Evolutionary conservation across 768 basidiomycete genomes (phyloP), one percentile per base, ranked within the genome.

Genomic region (Boletellus ananas): DNA sequence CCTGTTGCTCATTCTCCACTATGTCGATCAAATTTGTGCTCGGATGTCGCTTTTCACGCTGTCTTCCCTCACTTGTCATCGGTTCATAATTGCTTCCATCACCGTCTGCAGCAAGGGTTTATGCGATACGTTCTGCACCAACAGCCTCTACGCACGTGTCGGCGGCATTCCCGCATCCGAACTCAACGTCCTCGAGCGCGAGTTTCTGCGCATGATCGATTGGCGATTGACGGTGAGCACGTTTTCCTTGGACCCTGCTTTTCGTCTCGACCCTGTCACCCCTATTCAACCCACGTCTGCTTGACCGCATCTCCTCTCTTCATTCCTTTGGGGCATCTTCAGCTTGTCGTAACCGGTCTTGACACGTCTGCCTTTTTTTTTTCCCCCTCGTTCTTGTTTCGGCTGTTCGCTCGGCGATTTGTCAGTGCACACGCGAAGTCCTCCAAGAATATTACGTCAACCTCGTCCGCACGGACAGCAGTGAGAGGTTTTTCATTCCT

Each of bases 61-160:
- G 57, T 91, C 92, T 34, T 95, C 94, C 34, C 83, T 98, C 62
- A 98, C 95, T 20, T 93, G 93, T 63, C 96, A 99, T 72, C 92
- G 96, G 52, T 98, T 99, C 73, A 79, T 97, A 65, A 97, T 98
- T 72, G 80, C 95, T 39, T 84, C 92, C 59, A 86, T 97, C 68
- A 83, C 90, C 27, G 91, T 94, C 51, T 87, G 91, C 54, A 88
- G 85, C 74, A 98, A 99, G 71, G 92, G 93, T 0, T 83, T 97
- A 39, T 94, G 90, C 70, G 96, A 99, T 72, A 81, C 84, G 17
- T 98, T 98, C 69, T 95, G 90, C 72, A 92, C 90, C 42, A 98
- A 98, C 68, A 82, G 79, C 49, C 83, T 94, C 63, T 98, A 98
- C 72, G 92, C 96, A 57, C 89, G 87, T 70, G 94, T 99, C 29